Evolutionary conservation across 345 rosid genomes (phyloP), one percentile per base, ranked within the genome.

Genomic region (Rhizophora mangle): DNA sequence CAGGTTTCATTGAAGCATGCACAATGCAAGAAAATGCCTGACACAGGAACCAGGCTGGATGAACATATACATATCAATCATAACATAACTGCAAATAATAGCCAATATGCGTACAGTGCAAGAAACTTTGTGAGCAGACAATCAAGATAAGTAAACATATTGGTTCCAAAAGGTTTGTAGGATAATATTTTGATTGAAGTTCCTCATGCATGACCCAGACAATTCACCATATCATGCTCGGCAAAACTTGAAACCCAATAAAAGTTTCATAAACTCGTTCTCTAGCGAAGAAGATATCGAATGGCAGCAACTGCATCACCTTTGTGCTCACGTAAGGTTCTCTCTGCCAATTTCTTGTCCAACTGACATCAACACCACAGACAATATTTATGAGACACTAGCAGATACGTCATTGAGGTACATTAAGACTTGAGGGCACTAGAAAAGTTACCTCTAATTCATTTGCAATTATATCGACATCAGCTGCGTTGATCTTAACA

Each of bases 251-350:
- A 53, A 32, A 51, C 29, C 47, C 34, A 27, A 36, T 16, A 6
- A 39, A 4, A 62, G 31, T 55, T 74, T 18, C 21, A 30, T 20
- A 11, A 10, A 24, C 29, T 0, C 27, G 49, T 63, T 54, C 71
- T 57, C 79, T 79, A 64, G 76, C 68, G 88, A 78, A 95, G 93
- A 83, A 95, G 75, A 65, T 83, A 85, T 27, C 90, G 85, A 60
- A 91, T 88, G 2, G 99, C 98, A 82, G 99, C 89, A 58, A 95
- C 96, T 1, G 98, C 98, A 74, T 87, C 94, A 3, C 98, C 99
- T 71, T 92, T 95, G 82, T 88, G 96, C 86, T 95, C 99, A 3
- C 96, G 84, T 49, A 90, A 78, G 57, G 97, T 92, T 79, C 93
- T 88, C 85, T 92, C 99, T 34, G 91, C 99, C 29, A 95, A 87